Evolutionary conservation across 345 rosid species (phyloP), one percentile per base, ranked within the genome.

Genomic region (Gossypium bickii): DNA sequence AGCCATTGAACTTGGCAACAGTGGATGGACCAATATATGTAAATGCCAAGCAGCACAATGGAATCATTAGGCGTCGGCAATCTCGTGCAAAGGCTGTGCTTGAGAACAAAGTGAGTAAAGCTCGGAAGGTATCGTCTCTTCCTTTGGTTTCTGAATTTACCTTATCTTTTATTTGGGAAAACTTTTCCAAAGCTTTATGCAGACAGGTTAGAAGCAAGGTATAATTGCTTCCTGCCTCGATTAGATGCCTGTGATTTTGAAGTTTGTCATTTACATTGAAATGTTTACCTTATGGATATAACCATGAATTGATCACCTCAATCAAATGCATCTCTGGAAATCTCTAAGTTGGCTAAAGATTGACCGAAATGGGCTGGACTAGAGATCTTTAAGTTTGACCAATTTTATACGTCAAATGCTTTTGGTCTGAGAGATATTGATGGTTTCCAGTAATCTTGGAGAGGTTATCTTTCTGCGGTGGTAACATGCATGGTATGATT

Each of bases 1-100:
- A 93, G 71, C 99, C 98, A 12, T 77, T 93, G 79, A 89, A 83
- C 82, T 77, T 90, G 86, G 79, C 85, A 64, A 67, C 88, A 38
- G 96, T 90, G 56, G 94, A 90, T 60, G 94, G 88, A 56, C 97
- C 99, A 0, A 89, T 95, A 76, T 93, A 81, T 76, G 99, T 95
- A 27, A 95, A 95, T 80, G 89, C 99, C 62, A 95, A 95, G 85
- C 99, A 95, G 80, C 93, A 95, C 78, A 90, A 93, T 82, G 99
- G 90, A 67, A 95, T 95, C 88, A 79, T 93, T 27, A 91, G 97
- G 89, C 90, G 98, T 38, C 82, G 98, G 47, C 83, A 89, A 74
- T 90, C 91, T 12, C 99, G 98, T 76, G 97, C 94, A 56, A 95
- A 90, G 84, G 94, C 99, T 68, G 89, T 85, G 22, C 74, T 90